Percentiles rank a stretch among this genome's conserved stretches.
These are phyloP conservation scores for Pythium sukuiense DNA, from an alignment of 352 stramenopile species.

Conservation along the genomic window DNA sequence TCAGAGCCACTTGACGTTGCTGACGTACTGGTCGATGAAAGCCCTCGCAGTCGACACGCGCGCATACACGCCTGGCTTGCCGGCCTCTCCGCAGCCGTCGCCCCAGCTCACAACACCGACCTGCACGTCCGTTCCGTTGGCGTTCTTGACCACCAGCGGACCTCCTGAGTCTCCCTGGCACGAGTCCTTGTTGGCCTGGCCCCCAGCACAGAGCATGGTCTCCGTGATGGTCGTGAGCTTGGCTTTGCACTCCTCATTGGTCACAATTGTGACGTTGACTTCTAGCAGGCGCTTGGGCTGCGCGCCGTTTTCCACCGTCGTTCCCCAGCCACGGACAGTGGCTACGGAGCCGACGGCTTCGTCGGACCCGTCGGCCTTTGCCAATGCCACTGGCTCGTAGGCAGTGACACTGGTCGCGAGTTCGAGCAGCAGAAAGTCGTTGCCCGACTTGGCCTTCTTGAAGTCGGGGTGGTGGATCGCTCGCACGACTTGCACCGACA, in stretches of 20 bases:
- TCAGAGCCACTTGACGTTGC: constrained; percentile 10
- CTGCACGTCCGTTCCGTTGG: constrained; percentile 26
- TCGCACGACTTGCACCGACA: constrained; percentile 26
- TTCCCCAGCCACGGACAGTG: constrained; percentile 25
- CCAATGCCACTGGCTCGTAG: constrained; percentile 17
- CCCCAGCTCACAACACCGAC: constrained; percentile 43
- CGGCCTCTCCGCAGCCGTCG: constrained; percentile 32
- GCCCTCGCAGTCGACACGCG: constrained; percentile 28
- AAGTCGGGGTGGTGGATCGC: constrained; percentile 27
- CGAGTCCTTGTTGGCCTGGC: constrained; percentile 30
- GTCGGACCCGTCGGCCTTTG: constrained; percentile 15
- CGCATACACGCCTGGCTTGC: constrained; percentile 41
- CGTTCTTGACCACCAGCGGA: constrained; percentile 30
- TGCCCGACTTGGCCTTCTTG: constrained; percentile 2
- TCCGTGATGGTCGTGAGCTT: constrained; percentile 18
- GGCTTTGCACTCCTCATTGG: constrained; percentile 28
- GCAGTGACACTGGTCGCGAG: constrained; percentile 9
- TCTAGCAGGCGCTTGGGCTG: constrained; percentile 21
- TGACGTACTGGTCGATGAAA: constrained; percentile 29
- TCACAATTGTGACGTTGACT: constrained; percentile 28
- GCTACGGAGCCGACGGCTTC: constrained; percentile 11
- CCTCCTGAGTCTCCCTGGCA: constrained; percentile 43
- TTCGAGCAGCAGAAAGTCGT: constrained; percentile 29
- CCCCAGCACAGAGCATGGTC: constrained; percentile 45
- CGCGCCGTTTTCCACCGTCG: constrained; percentile 12